Percentiles rank a stretch among this genome's conserved stretches.
Conservation (phyloP, 1,139 yeast genomes). For the Hyphopichia buzzinii region DNA sequence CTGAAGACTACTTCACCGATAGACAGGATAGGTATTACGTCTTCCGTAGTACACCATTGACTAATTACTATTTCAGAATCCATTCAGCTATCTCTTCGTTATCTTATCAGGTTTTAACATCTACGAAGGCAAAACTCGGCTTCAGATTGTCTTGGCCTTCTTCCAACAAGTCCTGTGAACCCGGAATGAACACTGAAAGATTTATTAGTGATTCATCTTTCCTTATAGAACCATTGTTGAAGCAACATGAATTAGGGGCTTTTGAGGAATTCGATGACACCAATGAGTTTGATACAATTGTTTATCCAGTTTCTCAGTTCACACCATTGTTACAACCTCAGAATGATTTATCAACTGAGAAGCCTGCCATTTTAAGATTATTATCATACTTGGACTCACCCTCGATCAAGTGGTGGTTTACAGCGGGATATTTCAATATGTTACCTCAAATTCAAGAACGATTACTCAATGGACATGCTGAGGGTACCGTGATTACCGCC, state of each 20-base stretch:
- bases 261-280: slow-evolving; percentile 35
- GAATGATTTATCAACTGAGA: slow-evolving; percentile 69
- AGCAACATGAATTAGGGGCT: slow-evolving; percentile 35
- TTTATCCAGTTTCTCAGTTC: slow-evolving; percentile 90
- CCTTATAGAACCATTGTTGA: slow-evolving; percentile 56
- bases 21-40: slow-evolving; percentile 91
- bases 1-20: slow-evolving; percentile 90
- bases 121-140: slow-evolving; percentile 39
- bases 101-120: slow-evolving; percentile 59
- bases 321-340: slow-evolving; percentile 71
- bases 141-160: slow-evolving; percentile 74
- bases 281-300: slow-evolving; percentile 55
- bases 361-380: slow-evolving; percentile 61
- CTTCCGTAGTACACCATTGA: slow-evolving; percentile 54
- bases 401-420: slow-evolving; percentile 73
- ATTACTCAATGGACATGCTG: slow-evolving; percentile 58
- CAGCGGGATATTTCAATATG: slow-evolving; percentile 97
- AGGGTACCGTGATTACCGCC: slow-evolving; percentile 81
- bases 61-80: slow-evolving; percentile 71
- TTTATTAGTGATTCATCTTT: slow-evolving; percentile 61
- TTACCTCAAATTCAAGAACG: slow-evolving; percentile 68
- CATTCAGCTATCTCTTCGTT: slow-evolving; percentile 66
- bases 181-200: slow-evolving; percentile 54
- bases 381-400: slow-evolving; percentile 58
- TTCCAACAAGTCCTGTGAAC: slow-evolving; percentile 70